Evolutionary conservation across 768 basidiomycete species (phyloP), one percentile per base, ranked within the genome.

Genomic region (Trichaptum fuscoviolaceum): DNA sequence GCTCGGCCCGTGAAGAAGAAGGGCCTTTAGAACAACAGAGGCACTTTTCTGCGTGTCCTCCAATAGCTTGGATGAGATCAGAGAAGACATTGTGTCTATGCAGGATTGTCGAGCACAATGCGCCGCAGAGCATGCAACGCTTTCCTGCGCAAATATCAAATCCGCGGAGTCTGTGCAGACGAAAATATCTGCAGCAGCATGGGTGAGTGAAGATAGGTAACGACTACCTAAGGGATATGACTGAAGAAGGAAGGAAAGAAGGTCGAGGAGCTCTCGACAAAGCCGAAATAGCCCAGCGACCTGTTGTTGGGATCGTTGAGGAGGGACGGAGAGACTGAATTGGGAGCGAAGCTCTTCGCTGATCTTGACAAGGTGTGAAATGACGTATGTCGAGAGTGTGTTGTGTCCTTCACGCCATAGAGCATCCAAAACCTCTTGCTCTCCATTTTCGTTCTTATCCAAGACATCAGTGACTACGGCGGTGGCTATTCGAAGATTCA

Each of bases 401-500:
- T 87, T 85, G 5, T 78, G 77, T 2, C 82, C 78, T 68, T 88
- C 87, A 6, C 81, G 78, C 89, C 90, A 90, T 63, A 87, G 82
- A 1, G 81, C 78, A 64, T 87, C 78, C 15, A 90, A 75, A 10
- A 87, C 76, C 15, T 76, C 79, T 80, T 82, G 85, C 66, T 87
- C 87, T 7, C 84, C 87, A 52, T 78, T 75, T 23, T 84, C 83
- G n/a, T 79, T 78, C 20, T 79, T 75, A 12, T 75, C 75, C 0
- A 92, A 73, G 61, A 87, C 87, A 24, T 79, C 78, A 34, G 79
- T 73, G 8, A 92, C 73, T 17, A 91, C 77, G 0, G 85, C 85
- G 17, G 90, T 70, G 0, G 90, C 86, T 30, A 90, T 85, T 1
- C 90, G 84, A 17, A 93, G 74, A 83, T 84, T 35, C 86, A 83